Evolutionary conservation across 345 rosid genomes (phyloP), one percentile per base, ranked within the genome.

Genomic region (Syzygium oleosum): DNA sequence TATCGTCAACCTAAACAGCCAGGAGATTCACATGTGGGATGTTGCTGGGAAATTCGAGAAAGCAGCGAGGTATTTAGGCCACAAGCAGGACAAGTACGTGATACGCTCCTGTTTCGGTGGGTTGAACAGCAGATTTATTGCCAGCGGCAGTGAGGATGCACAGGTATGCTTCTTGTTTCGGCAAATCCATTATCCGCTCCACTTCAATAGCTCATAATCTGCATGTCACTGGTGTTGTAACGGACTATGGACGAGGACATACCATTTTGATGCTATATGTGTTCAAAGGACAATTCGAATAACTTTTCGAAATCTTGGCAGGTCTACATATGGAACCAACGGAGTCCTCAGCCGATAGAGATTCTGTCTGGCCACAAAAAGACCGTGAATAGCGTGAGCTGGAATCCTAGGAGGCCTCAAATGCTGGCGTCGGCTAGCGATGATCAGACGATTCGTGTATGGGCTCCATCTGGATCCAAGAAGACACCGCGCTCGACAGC

Each of bases 21-120:
- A 96, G 90, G 98, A 94, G 95, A 96, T 97, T 85, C 99, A 97
- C 93, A 88, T 96, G 90, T 94, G 99, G 96, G 99, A 96, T 91
- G 93, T 95, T 90, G 95, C 95, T 49, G 95, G 97, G 68, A 91
- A 94, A 86, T 92, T 94, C 92, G 88, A 91, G 88, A 91, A 90
- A 68, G 95, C 99, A 41, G 43, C 92, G 77, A 94, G 90, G 89
- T 95, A 94, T 85, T 87, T 54, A 16, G 99, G 99, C 87, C 99
- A 97, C 89, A 88, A 91, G 89, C 98, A 96, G 89, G 91, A 92
- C 91, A 94, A 94, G 87, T 95, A 95, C 63, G 98, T 97, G 34
- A 95, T 96, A 86, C 91, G 98, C 6, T 96, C 99, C 85, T 95
- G 99, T 91, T 96, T 97, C 87, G 98, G 99, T 90, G 99, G 99